A percentile compares a stretch with the other conserved stretches of the same genome.
Evolutionary conservation across 352 stramenopile species (phyloP).

Genomic region (Pythium rishiriense): DNA sequence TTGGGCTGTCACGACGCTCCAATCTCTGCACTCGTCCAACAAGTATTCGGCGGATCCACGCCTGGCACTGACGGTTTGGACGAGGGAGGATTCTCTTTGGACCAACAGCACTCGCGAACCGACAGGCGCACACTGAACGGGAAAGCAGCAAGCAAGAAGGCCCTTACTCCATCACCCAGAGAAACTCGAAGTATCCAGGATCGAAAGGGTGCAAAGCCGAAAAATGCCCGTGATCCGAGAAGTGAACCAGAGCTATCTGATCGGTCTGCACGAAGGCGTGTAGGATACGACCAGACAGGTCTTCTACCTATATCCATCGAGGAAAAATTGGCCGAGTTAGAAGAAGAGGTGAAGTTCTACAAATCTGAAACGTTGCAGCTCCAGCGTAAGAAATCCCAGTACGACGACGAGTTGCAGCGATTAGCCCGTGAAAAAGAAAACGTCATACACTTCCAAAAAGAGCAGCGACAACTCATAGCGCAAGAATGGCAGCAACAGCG

Average conservation of each 20-base stretch:
- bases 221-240: neutral
- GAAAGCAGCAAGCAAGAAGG: neutral
- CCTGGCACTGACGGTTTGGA: neutral
- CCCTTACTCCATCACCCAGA: neutral
- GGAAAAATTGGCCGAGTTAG: constrained; percentile 76
- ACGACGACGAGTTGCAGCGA: constrained; percentile 61
- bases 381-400: constrained; percentile 70
- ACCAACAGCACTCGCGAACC: neutral
- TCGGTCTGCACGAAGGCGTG: neutral
- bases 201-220: neutral
- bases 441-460: constrained; percentile 49
- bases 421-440: constrained; percentile 50
- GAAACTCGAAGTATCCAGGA: neutral
- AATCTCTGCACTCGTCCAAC: constrained; percentile 58
- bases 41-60: constrained; percentile 45
- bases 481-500: constrained; percentile 72
- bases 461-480: constrained; percentile 55
- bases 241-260: neutral
- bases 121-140: neutral
- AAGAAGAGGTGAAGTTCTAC: constrained; percentile 88
- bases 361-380: constrained; percentile 79
- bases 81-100: neutral
- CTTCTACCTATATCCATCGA: constrained; percentile 67
- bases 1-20: constrained; percentile 23
- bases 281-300: neutral